Evolutionary conservation across 1,284 basidiomycete species (phyloP).

Genomic region (Microbotryum violaceum): DNA sequence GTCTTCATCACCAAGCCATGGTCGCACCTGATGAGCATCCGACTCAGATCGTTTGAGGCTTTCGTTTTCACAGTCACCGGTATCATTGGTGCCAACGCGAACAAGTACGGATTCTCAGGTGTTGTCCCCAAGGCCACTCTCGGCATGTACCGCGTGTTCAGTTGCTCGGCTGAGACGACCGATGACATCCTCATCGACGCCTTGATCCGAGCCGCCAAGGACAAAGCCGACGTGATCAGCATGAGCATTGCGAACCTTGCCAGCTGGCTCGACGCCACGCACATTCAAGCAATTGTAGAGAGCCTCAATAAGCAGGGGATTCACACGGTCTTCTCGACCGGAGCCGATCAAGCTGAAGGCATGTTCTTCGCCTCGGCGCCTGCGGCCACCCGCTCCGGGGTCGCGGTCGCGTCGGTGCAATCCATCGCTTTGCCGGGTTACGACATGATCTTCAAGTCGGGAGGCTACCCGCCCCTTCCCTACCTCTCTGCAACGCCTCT

Average conservation of each 20-base stretch:
- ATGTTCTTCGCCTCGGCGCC: conserved; percentile 20
- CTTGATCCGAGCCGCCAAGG: conserved; percentile 6
- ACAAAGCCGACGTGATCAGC: conserved; percentile 23
- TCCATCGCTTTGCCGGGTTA: no score
- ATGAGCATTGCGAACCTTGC: conserved; percentile 16
- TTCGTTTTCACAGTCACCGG: conserved; percentile 16
- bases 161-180: conserved; percentile 5
- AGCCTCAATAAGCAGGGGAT: conserved; percentile 10
- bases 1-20: no score
- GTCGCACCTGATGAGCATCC: no score
- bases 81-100: conserved; percentile 30
- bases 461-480: conserved; percentile 36
- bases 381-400: conserved; percentile 6
- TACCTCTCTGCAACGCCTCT: conserved; percentile 30
- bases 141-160: conserved; percentile 29
- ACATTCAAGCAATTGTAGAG: conserved; percentile 16
- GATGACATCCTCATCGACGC: conserved; percentile 19
- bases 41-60: no score
- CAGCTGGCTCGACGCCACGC: conserved; percentile 21
- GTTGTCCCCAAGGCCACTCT: conserved; percentile 31
- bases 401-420: conserved; percentile 8
- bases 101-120: conserved; percentile 31
- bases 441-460: conserved; percentile 10
- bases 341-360: conserved; percentile 22
- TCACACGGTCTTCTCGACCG: conserved; percentile 10